Percentiles rank a stretch among this genome's conserved stretches.
Evolutionary conservation across 2,329 filamentous ascomycete species (phyloP).

Genomic region (Pleoardoris graminearum): DNA sequence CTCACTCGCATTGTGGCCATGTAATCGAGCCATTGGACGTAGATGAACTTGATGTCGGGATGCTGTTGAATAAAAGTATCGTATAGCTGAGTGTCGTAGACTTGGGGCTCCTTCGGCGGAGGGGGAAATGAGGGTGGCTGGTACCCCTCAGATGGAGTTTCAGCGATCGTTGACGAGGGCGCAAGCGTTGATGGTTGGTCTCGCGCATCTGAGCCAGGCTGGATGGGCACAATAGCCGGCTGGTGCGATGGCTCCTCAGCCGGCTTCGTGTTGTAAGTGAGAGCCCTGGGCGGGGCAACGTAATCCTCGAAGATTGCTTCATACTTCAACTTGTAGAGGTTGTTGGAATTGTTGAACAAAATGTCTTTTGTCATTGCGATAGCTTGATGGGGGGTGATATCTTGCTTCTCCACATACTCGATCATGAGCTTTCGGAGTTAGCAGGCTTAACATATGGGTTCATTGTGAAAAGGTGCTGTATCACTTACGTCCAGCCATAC

Average conservation of each 20-base stretch:
- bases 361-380: constrained; percentile 67
- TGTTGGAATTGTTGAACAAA: constrained; percentile 76
- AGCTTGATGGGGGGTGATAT: constrained; percentile 65
- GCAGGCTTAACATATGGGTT: background rate
- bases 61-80: constrained; percentile 57
- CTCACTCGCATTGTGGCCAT: constrained; percentile 70
- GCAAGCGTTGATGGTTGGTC: background rate
- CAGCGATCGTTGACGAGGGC: constrained; percentile 9
- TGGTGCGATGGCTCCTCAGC: constrained; percentile 17
- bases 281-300: constrained; percentile 23
- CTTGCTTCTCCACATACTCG: constrained; percentile 67
- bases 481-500: constrained; percentile 65
- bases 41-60: constrained; percentile 64
- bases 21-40: constrained; percentile 78
- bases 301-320: constrained; percentile 44
- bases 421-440: constrained; percentile 58
- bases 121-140: constrained; percentile 31
- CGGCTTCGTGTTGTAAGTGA: constrained; percentile 31
- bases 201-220: background rate
- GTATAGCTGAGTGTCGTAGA: constrained; percentile 46
- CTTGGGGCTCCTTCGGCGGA: constrained; percentile 31
- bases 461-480: background rate
- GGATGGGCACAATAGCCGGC: constrained; percentile 14
- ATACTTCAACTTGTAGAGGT: constrained; percentile 66
- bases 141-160: constrained; percentile 5